Evolutionary conservation across 441 rosid species (phyloP), one percentile per base, ranked within the genome.

Genomic region (Populus hybrid): DNA sequence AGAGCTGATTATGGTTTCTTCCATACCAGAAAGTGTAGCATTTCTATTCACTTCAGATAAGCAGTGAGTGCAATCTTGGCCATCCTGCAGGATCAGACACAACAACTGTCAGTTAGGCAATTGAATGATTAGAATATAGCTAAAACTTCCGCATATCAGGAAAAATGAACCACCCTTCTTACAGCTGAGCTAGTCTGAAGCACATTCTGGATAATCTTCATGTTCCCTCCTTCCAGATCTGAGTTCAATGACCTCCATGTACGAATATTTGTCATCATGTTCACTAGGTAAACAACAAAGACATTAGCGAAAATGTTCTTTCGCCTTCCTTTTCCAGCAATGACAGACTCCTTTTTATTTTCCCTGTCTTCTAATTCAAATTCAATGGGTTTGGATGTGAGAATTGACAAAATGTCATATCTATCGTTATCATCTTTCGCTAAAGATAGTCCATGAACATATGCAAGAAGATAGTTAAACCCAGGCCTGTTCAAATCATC

Each of bases 401-500:
- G 66, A 23, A 63, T 63, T 63, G 66, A 63, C 24, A 63, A 9
- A 24, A 1, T 63, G 23, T 63, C 6, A 63, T 63, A 24, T 21
- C 9, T 4, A 9, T 63, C 19, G 2, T 12, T 4, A 0, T 46
- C 18, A 14, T 46, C 66, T 2, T 68, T 34, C 7, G 63, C 9
- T 3, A 64, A 16, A 30, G 78, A 5, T 10, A 63, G 16, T 24
- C 6, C 2, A 6, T 69, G 72, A 42, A 88, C 86, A 76, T 81
- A 79, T 77, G 91, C 88, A 14, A 88, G 19, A 74, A 80, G 21
- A 38, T 71, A 81, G 36, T 85, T 71, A 75, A 72, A 79, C 30
- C 46, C 78, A 5, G 84, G 82, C 70, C 76, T 76, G 73, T 81
- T 74, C 79, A 88, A 78, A 75, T 88, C 88, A 42, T 72, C 77